These are phyloP conservation scores for Xylariomycetidae sp. DNA, from an alignment of 2,329 filamentous ascomycete genomes.

Conservation along the genomic window DNA sequence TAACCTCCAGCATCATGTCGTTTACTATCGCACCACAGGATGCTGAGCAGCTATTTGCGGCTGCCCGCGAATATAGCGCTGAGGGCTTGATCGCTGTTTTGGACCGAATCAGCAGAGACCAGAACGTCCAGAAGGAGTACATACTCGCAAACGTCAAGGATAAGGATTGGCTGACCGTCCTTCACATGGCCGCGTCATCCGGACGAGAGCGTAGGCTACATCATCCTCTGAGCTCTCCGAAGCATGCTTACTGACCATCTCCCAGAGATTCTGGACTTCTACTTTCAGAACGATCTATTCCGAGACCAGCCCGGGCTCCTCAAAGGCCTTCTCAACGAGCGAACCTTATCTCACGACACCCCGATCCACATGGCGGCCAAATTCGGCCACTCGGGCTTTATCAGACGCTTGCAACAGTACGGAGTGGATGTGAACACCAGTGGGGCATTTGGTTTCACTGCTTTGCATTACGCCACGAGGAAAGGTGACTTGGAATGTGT, in stretches of 20 bases:
- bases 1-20: too few species aligned
- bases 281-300: background rate
- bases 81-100: too few species aligned
- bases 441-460: constrained; percentile 1
- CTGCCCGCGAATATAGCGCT: too few species aligned
- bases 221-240: too few species aligned
- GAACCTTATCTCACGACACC: background rate
- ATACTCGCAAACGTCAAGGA: background rate
- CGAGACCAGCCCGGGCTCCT: background rate
- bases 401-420: background rate
- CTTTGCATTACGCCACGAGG: background rate
- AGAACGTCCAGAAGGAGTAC: too few species aligned
- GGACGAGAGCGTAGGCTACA: too few species aligned
- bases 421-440: background rate
- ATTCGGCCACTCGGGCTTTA: background rate
- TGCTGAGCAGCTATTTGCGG: too few species aligned
- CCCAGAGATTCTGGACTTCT: background rate
- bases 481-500: background rate
- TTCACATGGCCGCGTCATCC: background rate
- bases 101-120: too few species aligned
- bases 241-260: too few species aligned
- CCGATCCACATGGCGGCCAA: background rate
- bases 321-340: background rate
- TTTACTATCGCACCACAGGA: too few species aligned
- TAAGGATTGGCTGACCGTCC: background rate